phyloP scores from a whole-genome alignment of 805 yeast species.

The Kazachstania kunashirensis region DNA sequence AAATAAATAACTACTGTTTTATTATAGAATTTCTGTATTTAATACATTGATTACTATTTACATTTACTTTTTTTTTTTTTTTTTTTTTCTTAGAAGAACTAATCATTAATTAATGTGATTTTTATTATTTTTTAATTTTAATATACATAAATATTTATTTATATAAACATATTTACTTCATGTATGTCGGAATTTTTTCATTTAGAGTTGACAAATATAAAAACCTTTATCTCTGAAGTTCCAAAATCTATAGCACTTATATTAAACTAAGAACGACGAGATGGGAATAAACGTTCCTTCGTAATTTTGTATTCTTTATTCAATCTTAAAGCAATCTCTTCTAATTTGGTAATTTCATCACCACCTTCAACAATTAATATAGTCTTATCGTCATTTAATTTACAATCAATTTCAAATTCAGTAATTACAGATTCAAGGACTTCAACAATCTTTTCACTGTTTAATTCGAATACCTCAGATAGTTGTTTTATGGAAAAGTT shows the following conservation, averaged over 20 bases:
- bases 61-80: too few relatives aligned
- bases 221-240: background rate
- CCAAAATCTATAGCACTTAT: too few relatives aligned
- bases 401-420: conserved; percentile 65
- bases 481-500: conserved; percentile 63
- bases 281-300: conserved; percentile 26
- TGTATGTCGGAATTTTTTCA: background rate
- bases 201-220: conserved; percentile 1
- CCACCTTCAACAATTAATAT: conserved; percentile 63
- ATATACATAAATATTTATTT: conserved; percentile 1
- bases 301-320: conserved; percentile 32
- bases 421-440: conserved; percentile 68
- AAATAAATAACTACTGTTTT: too few relatives aligned
- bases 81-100: too few relatives aligned
- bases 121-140: too few relatives aligned
- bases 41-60: too few relatives aligned
- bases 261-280: conserved; percentile 15
- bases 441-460: conserved; percentile 45
- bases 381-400: conserved; percentile 53
- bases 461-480: conserved; percentile 55
- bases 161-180: conserved; percentile 3
- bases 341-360: conserved; percentile 73
- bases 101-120: too few relatives aligned
- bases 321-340: conserved; percentile 75
- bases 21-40: too few relatives aligned